These are phyloP conservation scores for Gastrodia elata DNA, from an alignment of 106 monocot species.

Conservation along the genomic window DNA sequence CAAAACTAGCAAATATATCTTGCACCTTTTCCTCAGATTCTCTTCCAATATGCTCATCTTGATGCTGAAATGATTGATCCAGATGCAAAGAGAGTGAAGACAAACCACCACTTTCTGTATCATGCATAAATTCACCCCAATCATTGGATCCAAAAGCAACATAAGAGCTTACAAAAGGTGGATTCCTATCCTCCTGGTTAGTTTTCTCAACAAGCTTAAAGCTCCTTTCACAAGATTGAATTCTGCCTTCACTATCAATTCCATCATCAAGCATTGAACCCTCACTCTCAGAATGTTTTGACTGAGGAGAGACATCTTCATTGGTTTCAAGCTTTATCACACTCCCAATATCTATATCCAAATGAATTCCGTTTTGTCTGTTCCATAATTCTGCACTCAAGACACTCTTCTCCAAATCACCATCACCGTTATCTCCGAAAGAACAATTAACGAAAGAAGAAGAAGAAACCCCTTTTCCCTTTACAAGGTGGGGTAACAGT, in stretches of 20 bases:
- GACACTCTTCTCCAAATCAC: not conserved
- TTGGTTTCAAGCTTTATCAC: slow-evolving; percentile 2
- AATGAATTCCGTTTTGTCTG: not conserved
- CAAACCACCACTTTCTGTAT: slow-evolving; percentile 12
- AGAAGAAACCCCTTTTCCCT: not conserved
- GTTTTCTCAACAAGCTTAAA: not conserved
- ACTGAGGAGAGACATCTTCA: not conserved
- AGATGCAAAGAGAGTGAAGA: slow-evolving; percentile 6
- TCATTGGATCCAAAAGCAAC: slow-evolving; percentile 53
- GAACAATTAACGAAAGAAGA: not conserved
- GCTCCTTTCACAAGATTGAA: not conserved
- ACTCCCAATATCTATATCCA: not conserved
- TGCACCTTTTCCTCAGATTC: not conserved
- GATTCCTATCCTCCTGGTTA: slow-evolving; percentile 8
- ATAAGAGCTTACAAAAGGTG: slow-evolving; percentile 32
- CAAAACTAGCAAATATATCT: not conserved
- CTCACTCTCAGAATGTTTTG: slow-evolving; percentile 17
- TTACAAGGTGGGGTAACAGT: not conserved
- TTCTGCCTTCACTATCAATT: slow-evolving; percentile 20
- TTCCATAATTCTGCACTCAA: not conserved
- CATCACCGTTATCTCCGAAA: not conserved
- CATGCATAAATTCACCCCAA: slow-evolving; percentile 49
- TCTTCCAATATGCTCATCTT: slow-evolving; percentile 3
- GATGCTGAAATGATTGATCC: slow-evolving; percentile 9
- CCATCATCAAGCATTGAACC: slow-evolving; percentile 30